These are phyloP conservation scores for Prunus mira DNA, from an alignment of 306 rosid genomes.

Conservation along the genomic window DNA sequence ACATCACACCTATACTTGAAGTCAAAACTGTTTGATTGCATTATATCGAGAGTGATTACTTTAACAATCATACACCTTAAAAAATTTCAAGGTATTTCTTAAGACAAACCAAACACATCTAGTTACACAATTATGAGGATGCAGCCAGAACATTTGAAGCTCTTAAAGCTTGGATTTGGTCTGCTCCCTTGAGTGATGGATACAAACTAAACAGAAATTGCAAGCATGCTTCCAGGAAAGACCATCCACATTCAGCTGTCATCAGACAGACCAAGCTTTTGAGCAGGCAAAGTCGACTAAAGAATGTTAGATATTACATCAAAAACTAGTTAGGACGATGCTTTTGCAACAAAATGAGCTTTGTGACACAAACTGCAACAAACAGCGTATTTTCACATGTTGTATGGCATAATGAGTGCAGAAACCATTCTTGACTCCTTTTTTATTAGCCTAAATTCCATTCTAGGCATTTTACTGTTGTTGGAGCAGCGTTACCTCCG, in stretches of 20 bases:
- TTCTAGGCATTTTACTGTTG: neutral
- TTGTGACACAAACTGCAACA: neutral
- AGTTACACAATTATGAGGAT: no score
- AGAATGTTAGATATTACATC: neutral
- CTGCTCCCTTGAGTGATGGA: neutral
- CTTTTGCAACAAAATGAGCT: neutral
- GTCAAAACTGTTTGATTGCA: no score
- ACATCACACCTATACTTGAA: no score
- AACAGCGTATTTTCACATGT: neutral
- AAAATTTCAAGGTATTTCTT: no score
- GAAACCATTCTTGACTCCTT: constrained; percentile 4
- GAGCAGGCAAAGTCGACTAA: neutral
- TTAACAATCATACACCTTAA: no score
- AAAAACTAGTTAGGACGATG: neutral
- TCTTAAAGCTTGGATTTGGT: no score
- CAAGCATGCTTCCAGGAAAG: neutral
- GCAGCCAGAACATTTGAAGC: no score
- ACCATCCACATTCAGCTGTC: neutral
- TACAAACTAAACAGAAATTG: neutral
- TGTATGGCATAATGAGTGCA: neutral
- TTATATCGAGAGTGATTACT: no score
- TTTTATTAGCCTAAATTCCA: neutral
- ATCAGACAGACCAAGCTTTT: neutral
- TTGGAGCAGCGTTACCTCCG: constrained; percentile 42
- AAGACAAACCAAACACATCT: no score